A percentile compares a stretch with the other conserved stretches of the same genome.
Evolutionary conservation across 345 rosid species (phyloP).

Genomic region (Angophora floribunda): DNA sequence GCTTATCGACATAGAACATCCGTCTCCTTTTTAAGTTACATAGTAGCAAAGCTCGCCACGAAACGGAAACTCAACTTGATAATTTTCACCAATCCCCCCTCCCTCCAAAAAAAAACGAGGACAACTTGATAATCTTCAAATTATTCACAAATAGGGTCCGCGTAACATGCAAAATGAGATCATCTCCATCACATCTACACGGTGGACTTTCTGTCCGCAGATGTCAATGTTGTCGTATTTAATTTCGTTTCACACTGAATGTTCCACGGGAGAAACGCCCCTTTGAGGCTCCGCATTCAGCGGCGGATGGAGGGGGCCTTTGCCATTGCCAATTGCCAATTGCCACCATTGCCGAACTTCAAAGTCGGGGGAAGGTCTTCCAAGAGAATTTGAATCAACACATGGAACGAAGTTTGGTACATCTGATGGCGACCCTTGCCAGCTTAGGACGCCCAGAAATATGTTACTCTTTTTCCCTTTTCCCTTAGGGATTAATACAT

Average conservation of each 20-base stretch:
- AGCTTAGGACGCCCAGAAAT: neutral
- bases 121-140: neutral
- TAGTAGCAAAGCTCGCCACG: neutral
- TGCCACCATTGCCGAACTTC: neutral
- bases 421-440: neutral
- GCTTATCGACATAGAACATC: neutral
- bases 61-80: neutral
- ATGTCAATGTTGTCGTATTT: neutral
- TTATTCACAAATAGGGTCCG: neutral
- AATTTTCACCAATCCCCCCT: too few species aligned
- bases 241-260: too few species aligned
- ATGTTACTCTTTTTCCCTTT: neutral
- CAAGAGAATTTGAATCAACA: neutral
- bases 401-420: neutral
- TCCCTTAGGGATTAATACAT: fast-evolving
- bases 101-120: too few species aligned
- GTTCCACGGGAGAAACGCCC: neutral
- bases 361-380: neutral
- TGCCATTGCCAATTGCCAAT: neutral
- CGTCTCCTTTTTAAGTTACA: neutral
- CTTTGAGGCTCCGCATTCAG: neutral
- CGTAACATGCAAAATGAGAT: neutral
- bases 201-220: neutral
- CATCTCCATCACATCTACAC: neutral
- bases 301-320: neutral